Evolutionary conservation across 75 land plant species (phyloP).

Genomic region (Larix kaempferi): DNA sequence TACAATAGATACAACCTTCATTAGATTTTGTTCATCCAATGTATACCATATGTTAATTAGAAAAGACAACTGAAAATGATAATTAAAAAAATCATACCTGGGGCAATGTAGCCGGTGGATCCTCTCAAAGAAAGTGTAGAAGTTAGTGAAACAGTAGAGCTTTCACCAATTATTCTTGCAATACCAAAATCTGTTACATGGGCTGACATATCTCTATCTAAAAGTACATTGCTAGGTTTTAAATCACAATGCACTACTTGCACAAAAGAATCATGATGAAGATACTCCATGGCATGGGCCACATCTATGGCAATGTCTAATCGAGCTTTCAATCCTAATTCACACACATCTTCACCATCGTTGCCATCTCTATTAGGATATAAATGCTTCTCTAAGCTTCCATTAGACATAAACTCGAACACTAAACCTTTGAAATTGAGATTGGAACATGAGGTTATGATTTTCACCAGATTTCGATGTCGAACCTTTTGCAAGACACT

Average conservation of each 20-base stretch:
- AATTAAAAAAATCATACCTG: not conserved
- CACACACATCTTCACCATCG: not conserved
- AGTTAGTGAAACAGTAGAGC: not conserved
- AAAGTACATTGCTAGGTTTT: conserved; percentile 36
- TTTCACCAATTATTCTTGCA: conserved; percentile 5
- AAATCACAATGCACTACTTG: conserved; percentile 30
- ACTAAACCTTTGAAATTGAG: conserved; percentile 6
- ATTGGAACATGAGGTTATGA: conserved; percentile 23
- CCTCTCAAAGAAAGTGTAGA: conserved; percentile 7
- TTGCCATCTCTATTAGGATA: not conserved
- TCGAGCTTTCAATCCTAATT: not conserved
- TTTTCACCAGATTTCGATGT: conserved; percentile 28
- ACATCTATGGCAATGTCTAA: conserved; percentile 18
- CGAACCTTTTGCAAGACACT: conserved; percentile 22
- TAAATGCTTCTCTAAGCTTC: conserved; percentile 15
- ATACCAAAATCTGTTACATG: conserved; percentile 33
- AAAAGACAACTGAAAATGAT: no score
- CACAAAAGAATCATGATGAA: conserved; percentile 19
- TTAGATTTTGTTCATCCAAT: no score
- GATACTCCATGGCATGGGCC: conserved; percentile 22
- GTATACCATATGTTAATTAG: no score
- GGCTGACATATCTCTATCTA: conserved; percentile 21
- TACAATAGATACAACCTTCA: not conserved
- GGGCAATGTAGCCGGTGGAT: conserved; percentile 12
- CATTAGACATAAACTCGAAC: conserved; percentile 19